Evolutionary conservation across 768 basidiomycete species (phyloP).

Genomic region (Termitomyces sp.): DNA sequence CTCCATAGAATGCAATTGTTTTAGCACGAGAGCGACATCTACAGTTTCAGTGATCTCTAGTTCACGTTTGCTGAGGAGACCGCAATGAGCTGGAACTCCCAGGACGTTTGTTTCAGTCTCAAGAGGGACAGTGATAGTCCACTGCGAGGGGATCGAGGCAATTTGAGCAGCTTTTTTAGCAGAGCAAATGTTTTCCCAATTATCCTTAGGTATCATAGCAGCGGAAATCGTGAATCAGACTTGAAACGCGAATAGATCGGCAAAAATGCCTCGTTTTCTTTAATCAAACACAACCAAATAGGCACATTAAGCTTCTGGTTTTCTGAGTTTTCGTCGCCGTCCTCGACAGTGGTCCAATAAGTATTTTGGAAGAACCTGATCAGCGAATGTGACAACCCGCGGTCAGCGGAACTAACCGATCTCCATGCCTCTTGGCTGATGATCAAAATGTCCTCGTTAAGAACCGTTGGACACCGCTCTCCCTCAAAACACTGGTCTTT

Average conservation of each 20-base stretch:
- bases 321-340: not conserved
- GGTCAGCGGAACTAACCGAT: not conserved
- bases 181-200: constrained; percentile 23
- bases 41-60: constrained; percentile 53
- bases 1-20: constrained; percentile 36
- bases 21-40: constrained; percentile 36
- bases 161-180: constrained; percentile 42
- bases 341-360: not conserved
- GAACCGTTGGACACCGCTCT: not conserved
- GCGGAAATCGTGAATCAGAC: not conserved
- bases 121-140: constrained; percentile 40
- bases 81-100: constrained; percentile 41
- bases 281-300: not conserved
- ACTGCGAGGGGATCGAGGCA: constrained; percentile 48
- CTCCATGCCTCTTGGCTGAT: not conserved
- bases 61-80: constrained; percentile 47
- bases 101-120: constrained; percentile 42
- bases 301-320: no score
- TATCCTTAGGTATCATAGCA: not conserved
- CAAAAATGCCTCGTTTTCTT: not conserved
- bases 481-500: not conserved
- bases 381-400: not conserved
- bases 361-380: not conserved
- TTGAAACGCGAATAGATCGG: not conserved
- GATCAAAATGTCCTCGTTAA: not conserved